Percentiles rank a stretch among this genome's conserved stretches.
These are phyloP conservation scores for Aspergillus funiculosus DNA, from an alignment of 495 filamentous ascomycete genomes.

Conservation along the genomic window DNA sequence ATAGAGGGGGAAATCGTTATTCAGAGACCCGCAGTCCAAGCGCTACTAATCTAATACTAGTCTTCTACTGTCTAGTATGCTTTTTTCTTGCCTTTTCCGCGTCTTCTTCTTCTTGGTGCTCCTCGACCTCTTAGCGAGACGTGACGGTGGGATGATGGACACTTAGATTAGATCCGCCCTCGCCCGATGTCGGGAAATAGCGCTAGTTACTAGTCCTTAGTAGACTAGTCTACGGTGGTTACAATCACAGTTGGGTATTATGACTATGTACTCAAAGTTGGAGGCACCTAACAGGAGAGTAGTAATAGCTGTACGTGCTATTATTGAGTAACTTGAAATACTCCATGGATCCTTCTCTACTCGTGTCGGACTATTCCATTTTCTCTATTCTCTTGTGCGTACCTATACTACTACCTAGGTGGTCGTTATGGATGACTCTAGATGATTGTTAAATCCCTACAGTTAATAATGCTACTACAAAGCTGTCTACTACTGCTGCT, in stretches of 20 bases:
- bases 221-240: not conserved
- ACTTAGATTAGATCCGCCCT: slow-evolving; percentile 26
- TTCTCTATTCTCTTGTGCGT: no score
- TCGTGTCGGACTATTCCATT: no score
- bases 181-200: slow-evolving; percentile 23
- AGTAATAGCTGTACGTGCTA: no score
- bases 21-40: slow-evolving; percentile 10
- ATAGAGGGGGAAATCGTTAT: not conserved
- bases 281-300: no score
- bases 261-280: no score
- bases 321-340: no score
- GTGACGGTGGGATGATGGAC: slow-evolving; percentile 22
- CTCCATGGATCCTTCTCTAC: no score
- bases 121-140: slow-evolving; percentile 2
- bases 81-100: not conserved
- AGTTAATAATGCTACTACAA: not conserved
- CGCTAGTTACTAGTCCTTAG: not conserved
- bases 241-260: no score
- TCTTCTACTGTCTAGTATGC: no score
- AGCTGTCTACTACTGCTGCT: no score
- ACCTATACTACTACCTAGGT: no score
- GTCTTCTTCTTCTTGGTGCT: not conserved
- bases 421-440: not conserved
- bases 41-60: not conserved
- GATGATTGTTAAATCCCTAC: not conserved